phyloP scores from a whole-genome alignment of 179 eudicot species.

The Silene vulgaris region DNA sequence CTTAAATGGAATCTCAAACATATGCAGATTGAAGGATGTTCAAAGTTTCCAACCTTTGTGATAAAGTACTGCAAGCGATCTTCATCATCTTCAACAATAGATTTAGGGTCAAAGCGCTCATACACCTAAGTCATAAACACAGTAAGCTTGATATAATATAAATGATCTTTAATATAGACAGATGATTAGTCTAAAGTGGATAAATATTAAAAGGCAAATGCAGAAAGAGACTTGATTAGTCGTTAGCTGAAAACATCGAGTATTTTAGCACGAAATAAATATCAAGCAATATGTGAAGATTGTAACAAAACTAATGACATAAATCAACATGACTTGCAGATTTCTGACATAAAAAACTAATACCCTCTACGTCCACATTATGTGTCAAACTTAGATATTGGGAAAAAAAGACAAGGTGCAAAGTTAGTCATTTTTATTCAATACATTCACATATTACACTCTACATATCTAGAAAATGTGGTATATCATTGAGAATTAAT shows the following conservation, averaged over 20 bases:
- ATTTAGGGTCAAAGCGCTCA: slow-evolving; percentile 71
- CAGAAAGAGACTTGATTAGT: slow-evolving; percentile 1
- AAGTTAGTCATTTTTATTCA: too few relatives aligned
- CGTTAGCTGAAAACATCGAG: not conserved
- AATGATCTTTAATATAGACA: not conserved
- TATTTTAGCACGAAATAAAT: not conserved
- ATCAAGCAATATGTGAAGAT: not conserved
- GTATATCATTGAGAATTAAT: too few relatives aligned
- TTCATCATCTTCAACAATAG: slow-evolving; percentile 65
- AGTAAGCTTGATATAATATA: not conserved
- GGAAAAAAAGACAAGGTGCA: too few relatives aligned
- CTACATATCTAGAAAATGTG: too few relatives aligned
- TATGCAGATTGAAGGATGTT: not conserved
- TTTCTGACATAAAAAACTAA: too few relatives aligned
- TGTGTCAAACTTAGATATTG: too few relatives aligned
- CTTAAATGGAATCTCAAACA: not conserved
- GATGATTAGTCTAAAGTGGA: not conserved
- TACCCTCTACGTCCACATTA: too few relatives aligned
- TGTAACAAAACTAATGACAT: not conserved
- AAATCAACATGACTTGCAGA: not conserved
- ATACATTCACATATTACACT: too few relatives aligned
- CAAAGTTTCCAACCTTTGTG: slow-evolving; percentile 53
- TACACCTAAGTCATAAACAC: slow-evolving; percentile 49
- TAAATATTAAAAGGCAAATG: not conserved
- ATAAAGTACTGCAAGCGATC: slow-evolving; percentile 72